These are phyloP conservation scores for Peterozyma xylosa DNA, from an alignment of 805 yeast species.

Conservation along the genomic window DNA sequence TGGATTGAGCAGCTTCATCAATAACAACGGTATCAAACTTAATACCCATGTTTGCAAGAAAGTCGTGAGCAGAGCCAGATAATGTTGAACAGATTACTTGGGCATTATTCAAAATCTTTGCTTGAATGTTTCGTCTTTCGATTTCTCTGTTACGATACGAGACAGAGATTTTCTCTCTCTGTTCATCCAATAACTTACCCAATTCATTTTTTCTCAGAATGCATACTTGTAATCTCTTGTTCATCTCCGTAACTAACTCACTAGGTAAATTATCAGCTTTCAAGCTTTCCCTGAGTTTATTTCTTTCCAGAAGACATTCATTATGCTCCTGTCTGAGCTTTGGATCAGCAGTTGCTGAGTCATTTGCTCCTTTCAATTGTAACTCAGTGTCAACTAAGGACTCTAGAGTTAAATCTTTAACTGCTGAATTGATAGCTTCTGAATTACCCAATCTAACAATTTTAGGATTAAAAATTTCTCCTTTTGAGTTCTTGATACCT, in stretches of 20 bases:
- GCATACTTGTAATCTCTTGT: slow-evolving; percentile 45
- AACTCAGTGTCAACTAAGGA: slow-evolving; percentile 68
- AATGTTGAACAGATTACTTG: slow-evolving; percentile 87
- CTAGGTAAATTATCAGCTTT: slow-evolving; percentile 18
- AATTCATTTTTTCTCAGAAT: slow-evolving; percentile 57
- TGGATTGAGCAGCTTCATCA: slow-evolving; percentile 98
- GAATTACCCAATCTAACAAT: slow-evolving; percentile 85
- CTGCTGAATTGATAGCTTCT: slow-evolving; percentile 80
- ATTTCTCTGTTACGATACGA: slow-evolving; percentile 70
- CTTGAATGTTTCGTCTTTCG: slow-evolving; percentile 69
- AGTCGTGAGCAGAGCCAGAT: slow-evolving; percentile 91
- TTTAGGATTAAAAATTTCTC: slow-evolving; percentile 47
- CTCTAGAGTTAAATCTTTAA: slow-evolving; percentile 77
- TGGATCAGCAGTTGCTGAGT: slow-evolving; percentile 34
- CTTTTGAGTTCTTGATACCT: slow-evolving; percentile 57
- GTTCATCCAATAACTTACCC: slow-evolving; percentile 69
- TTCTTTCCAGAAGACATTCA: slow-evolving; percentile 49
- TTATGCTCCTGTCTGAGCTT: slow-evolving; percentile 42
- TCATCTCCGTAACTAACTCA: slow-evolving; percentile 40
- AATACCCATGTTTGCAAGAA: slow-evolving; percentile 65
- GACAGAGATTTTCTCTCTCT: slow-evolving; percentile 65
- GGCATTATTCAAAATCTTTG: slow-evolving; percentile 61
- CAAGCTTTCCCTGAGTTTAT: slow-evolving; percentile 36
- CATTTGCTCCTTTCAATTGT: slow-evolving; percentile 27
- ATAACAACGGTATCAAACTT: slow-evolving; percentile 85